Evolutionary conservation across 306 rosid species (phyloP).

Genomic region (Citrullus colocynthis): DNA sequence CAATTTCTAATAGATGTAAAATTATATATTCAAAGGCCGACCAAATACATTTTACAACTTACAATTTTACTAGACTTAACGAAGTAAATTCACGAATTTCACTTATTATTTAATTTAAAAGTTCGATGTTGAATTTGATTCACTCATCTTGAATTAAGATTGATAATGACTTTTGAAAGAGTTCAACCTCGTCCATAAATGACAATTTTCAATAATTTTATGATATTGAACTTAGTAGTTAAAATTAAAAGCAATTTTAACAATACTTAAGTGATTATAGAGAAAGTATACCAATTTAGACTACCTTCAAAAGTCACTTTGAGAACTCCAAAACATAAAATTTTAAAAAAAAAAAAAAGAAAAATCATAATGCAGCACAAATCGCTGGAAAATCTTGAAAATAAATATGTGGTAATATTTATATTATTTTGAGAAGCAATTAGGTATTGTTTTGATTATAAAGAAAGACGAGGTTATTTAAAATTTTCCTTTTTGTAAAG

Average conservation of each 20-base stretch:
- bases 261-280: not conserved
- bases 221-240: not conserved
- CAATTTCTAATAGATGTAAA: too few species aligned
- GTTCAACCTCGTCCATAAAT: not conserved
- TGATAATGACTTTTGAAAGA: not conserved
- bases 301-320: not conserved
- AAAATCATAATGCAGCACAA: not conserved
- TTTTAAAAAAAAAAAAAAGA: too few species aligned
- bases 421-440: not conserved
- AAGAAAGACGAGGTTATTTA: not conserved
- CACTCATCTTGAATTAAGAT: not conserved
- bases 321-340: not conserved
- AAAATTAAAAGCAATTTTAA: not conserved
- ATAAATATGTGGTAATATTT: not conserved
- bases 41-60: too few species aligned
- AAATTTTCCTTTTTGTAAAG: not conserved
- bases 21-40: too few species aligned
- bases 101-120: too few species aligned
- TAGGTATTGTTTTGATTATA: not conserved
- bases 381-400: not conserved
- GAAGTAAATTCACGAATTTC: too few species aligned
- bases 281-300: not conserved
- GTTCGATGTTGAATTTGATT: not conserved
- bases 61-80: too few species aligned
- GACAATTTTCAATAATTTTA: not conserved